These are phyloP conservation scores for Linnemannia exigua DNA, from an alignment of 192 early-diverging fungal species.

Conservation along the genomic window DNA sequence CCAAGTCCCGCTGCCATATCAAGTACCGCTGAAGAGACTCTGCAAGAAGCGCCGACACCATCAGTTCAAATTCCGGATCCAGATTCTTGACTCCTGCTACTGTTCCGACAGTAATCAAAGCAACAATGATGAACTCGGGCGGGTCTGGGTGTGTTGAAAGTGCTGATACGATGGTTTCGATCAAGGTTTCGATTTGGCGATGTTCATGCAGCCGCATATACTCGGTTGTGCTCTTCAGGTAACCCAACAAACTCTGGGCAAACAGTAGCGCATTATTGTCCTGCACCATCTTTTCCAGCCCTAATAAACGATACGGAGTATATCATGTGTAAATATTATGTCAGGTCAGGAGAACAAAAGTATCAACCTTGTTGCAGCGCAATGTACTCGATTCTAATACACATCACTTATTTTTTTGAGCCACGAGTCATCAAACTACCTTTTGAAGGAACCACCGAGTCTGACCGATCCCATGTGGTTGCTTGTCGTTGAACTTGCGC, in stretches of 20 bases:
- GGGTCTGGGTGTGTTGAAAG: conserved; percentile 23
- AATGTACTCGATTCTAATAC: too few relatives aligned
- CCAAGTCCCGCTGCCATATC: conserved; percentile 3
- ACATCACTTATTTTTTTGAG: neutral
- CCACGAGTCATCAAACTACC: neutral
- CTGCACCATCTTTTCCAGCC: neutral
- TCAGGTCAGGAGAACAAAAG: neutral
- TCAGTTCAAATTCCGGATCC: conserved; percentile 25
- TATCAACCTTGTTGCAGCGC: too few relatives aligned
- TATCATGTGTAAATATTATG: neutral
- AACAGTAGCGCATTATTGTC: conserved; percentile 39
- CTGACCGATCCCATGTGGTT: neutral
- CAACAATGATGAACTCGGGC: conserved; percentile 21
- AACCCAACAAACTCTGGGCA: conserved; percentile 19
- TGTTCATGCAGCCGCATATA: neutral
- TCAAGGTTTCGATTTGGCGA: neutral
- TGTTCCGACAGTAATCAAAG: conserved; percentile 30
- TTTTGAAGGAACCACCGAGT: neutral
- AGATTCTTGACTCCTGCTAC: conserved; percentile 21
- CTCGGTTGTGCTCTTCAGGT: neutral
- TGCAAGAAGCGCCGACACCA: conserved; percentile 23
- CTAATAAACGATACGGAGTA: neutral
- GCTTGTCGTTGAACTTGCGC: neutral
- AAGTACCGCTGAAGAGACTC: neutral
- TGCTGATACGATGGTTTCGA: neutral